Conservation (phyloP, 352 stramenopile species). For the Pythium monospermum region DNA sequence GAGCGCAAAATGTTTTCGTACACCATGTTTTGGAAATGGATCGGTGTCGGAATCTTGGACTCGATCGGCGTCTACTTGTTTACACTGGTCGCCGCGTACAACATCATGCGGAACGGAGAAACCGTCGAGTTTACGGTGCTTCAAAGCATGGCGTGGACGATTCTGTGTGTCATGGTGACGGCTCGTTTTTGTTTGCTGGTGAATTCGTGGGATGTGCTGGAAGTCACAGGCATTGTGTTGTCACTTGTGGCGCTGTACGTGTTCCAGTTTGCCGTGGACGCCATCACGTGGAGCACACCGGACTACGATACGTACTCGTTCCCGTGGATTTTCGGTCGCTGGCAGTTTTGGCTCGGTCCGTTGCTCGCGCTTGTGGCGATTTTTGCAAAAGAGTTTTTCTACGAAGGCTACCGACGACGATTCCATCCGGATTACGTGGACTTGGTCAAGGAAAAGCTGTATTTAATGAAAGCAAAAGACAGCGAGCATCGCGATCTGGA, state of each 20-base stretch:
- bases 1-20: conserved; percentile 68
- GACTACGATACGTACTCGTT: conserved; percentile 76
- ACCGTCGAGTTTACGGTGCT: conserved; percentile 62
- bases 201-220: conserved; percentile 72
- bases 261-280: conserved; percentile 64
- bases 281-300: conserved; percentile 43
- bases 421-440: conserved; percentile 71
- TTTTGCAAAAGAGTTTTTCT: conserved; percentile 66
- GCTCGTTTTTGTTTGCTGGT: conserved; percentile 75
- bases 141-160: conserved; percentile 62
- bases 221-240: conserved; percentile 45
- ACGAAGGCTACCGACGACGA: conserved; percentile 53
- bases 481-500: too few species aligned
- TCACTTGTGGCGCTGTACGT: conserved; percentile 58
- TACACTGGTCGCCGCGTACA: conserved; percentile 37
- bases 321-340: conserved; percentile 63
- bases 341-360: conserved; percentile 73
- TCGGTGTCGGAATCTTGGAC: conserved; percentile 67
- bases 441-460: conserved; percentile 53
- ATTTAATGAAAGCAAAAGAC: too few species aligned
- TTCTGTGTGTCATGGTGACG: conserved; percentile 75
- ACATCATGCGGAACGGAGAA: conserved; percentile 55
- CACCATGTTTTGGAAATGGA: conserved; percentile 86
- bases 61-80: conserved; percentile 71
- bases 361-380: conserved; percentile 63